Base-by-base conservation (phyloP, 2,329 filamentous ascomycete genomes). In the Dactylellina haptotyla region DNA sequence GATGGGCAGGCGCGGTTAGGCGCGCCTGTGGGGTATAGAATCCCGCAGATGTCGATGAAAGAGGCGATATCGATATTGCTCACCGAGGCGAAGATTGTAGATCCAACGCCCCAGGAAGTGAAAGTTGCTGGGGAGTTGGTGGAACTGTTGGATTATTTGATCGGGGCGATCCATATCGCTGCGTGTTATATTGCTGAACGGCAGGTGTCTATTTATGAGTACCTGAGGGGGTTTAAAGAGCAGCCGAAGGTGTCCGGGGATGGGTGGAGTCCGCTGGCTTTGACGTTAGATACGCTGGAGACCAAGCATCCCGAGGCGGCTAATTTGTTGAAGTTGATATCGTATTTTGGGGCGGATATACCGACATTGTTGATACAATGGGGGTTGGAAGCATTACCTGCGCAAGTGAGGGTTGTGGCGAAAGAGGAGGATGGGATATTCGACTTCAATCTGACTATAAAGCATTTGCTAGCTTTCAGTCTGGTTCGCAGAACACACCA, bases 131-230 rank as follows among this genome's bases (percentile, higher is more conserved):
- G 82, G n/a, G 85, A 89, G 69, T 78, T 91, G 14, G 88, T 90
- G 0, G 83, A 85, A 45, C 80, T 88, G 48, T 87, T 90, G 81
- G 87, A 87, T 20, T 85, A 87, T 62, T 81, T 91, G 12, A 89
- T 89, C 0, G 81, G 90, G 4, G 89, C 89, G 75, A 88, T 91
- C 18, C 88, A 90, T 76, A 86, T 88, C 0, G 86, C 88, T 1
- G 87, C 76, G 5, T 78, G 76, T 45, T 78, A 77, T 41, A 77
- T 79, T 32, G 77, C 75, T 6, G 73, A 75, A 20, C 77, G 75
- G 30, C 71, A 75, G 16, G 71, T 77, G 28, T 73, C 77, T 12
- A 75, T n/a, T 75, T 84, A 48, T 79, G 81, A 51, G 81, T 87
- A 84, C 79, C 86, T 83, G 79, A 85, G 83, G 79, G 85, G 81